Evolutionary conservation across 176 grass and related monocot genomes (phyloP).

Genomic region (Rhynchospora breviuscula): DNA sequence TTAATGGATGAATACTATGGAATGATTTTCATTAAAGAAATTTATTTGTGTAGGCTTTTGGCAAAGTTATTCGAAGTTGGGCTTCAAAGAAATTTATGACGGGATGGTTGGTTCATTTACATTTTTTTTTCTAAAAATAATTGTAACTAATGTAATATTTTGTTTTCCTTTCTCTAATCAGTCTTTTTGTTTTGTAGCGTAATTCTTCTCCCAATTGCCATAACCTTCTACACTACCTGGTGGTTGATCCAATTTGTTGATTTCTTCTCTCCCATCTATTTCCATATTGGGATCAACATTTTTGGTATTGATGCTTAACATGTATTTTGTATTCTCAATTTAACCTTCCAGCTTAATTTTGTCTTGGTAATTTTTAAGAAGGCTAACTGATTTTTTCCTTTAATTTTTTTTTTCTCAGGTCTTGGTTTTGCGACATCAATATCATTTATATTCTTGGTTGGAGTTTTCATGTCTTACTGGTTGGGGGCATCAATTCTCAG

Average conservation of each 20-base stretch:
- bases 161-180: conserved; percentile 10
- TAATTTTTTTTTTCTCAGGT: conserved; percentile 30
- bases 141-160: background rate
- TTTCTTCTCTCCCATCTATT: conserved; percentile 83
- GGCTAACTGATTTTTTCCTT: background rate
- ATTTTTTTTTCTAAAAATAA: background rate
- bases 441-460: conserved; percentile 76
- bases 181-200: conserved; percentile 41
- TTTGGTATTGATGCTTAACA: conserved; percentile 41
- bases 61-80: conserved; percentile 69
- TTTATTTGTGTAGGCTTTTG: conserved; percentile 43
- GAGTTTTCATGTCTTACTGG: conserved; percentile 91
- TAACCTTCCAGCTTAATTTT: background rate
- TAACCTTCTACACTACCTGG: conserved; percentile 85
- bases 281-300: conserved; percentile 57
- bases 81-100: conserved; percentile 91
- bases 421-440: conserved; percentile 81
- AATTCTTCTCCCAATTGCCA: conserved; percentile 71
- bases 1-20: background rate
- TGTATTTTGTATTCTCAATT: background rate
- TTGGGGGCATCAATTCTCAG: conserved; percentile 57
- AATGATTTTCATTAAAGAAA: background rate
- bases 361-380: background rate
- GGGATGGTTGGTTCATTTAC: background rate
- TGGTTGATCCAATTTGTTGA: conserved; percentile 83